These are phyloP conservation scores for Colletotrichum nymphaeae DNA, from an alignment of 2,329 filamentous ascomycete genomes.

Conservation along the genomic window DNA sequence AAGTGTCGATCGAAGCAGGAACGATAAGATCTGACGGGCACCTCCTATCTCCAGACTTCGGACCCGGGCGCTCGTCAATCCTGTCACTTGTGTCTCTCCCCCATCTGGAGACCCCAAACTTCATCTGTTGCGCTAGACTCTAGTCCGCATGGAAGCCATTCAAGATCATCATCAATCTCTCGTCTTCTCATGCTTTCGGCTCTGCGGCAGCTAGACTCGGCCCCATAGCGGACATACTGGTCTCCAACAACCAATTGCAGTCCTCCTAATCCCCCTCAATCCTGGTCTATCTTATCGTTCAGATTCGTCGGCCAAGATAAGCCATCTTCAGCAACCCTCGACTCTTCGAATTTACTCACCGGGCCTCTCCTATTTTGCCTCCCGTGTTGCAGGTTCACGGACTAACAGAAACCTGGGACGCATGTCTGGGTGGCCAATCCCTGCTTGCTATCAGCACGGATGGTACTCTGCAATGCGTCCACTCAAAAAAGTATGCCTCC, in stretches of 20 bases:
- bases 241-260: conserved; percentile 9
- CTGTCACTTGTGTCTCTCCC: not conserved
- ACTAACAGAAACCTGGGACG: not conserved
- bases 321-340: not conserved
- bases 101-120: not conserved
- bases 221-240: conserved; percentile 18
- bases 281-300: conserved; percentile 5
- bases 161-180: conserved; percentile 8
- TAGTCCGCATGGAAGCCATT: not conserved
- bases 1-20: not conserved
- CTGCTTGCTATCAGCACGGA: not conserved
- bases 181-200: conserved; percentile 19
- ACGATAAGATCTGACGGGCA: not conserved
- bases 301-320: conserved; percentile 20
- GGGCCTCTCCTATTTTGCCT: not conserved
- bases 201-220: conserved; percentile 16
- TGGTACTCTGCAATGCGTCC: not conserved
- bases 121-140: not conserved
- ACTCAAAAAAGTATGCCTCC: not conserved
- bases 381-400: conserved; percentile 15
- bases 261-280: not conserved
- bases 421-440: conserved; percentile 10
- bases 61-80: not conserved
- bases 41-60: not conserved
- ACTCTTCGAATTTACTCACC: conserved; percentile 7